phyloP scores from a whole-genome alignment of 2,329 filamentous ascomycete species.

The Podosphaera leucotricha region DNA sequence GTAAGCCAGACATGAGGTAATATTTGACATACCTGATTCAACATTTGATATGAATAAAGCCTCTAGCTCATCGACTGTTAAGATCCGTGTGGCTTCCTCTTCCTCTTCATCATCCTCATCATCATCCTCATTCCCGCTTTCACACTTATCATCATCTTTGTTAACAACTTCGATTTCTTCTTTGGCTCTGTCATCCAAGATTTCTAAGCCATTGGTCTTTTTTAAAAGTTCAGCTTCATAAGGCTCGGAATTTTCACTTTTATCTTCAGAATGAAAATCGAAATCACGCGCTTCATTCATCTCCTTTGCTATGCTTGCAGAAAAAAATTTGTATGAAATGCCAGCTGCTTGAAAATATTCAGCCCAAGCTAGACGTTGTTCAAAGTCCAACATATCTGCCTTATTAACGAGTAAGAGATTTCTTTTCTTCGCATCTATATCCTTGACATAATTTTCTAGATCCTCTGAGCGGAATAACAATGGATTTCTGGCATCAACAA shows the following conservation, averaged over 20 bases:
- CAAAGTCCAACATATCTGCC: constrained; percentile 90
- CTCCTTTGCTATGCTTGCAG: constrained; percentile 76
- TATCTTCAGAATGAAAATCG: constrained; percentile 20
- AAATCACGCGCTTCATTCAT: constrained; percentile 48
- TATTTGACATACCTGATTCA: constrained; percentile 22
- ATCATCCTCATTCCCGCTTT: too few species aligned
- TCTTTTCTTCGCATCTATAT: constrained; percentile 66
- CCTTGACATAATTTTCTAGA: constrained; percentile 81
- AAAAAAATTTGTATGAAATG: constrained; percentile 92
- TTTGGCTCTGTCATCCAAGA: constrained; percentile 16
- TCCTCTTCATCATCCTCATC: constrained; percentile 10
- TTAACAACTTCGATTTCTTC: constrained; percentile 16
- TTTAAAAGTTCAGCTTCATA: constrained; percentile 7
- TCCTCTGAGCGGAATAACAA: constrained; percentile 87
- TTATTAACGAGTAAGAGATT: constrained; percentile 94
- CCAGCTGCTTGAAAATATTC: constrained; percentile 58
- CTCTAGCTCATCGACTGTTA: constrained; percentile 85
- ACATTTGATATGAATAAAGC: constrained; percentile 62
- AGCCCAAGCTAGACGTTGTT: constrained; percentile 67
- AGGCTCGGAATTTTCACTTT: constrained; percentile 15
- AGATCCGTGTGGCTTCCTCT: constrained; percentile 38
- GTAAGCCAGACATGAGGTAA: constrained; percentile 5
- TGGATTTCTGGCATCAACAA: constrained; percentile 90
- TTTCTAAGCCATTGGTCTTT: constrained; percentile 20
- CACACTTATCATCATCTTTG: constrained; percentile 13